phyloP scores from a whole-genome alignment of 768 basidiomycete genomes.

The Boletus sp. region DNA sequence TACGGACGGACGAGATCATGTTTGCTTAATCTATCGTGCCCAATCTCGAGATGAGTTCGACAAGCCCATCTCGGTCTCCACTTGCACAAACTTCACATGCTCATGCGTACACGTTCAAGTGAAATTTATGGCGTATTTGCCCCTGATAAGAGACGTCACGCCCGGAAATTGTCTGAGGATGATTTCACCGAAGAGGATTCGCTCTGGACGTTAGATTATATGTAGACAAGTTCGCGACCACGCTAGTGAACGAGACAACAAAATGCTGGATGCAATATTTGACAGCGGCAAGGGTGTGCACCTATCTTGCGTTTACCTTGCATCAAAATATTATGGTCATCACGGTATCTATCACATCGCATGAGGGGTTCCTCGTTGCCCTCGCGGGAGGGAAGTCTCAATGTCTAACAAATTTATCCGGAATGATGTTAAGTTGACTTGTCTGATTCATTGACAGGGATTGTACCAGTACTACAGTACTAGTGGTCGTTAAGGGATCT shows the following conservation, averaged over 20 bases:
- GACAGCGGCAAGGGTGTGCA: slow-evolving; percentile 48
- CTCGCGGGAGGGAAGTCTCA: too few species aligned
- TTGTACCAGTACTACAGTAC: slow-evolving; percentile 11
- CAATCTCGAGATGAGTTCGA: slow-evolving; percentile 30
- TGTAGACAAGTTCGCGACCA: background rate
- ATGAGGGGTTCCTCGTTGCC: slow-evolving; percentile 51
- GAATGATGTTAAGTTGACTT: background rate
- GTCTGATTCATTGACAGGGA: background rate
- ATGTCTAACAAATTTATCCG: too few species aligned
- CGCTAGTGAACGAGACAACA: slow-evolving; percentile 37
- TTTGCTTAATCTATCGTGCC: slow-evolving; percentile 27
- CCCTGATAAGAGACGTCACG: too few species aligned
- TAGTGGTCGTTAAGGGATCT: slow-evolving; percentile 7
- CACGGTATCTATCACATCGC: slow-evolving; percentile 60
- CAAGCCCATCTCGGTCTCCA: too few species aligned
- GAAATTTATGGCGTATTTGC: too few species aligned
- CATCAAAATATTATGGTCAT: background rate
- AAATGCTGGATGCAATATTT: slow-evolving; percentile 54
- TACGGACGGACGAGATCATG: slow-evolving; percentile 49
- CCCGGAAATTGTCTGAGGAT: too few species aligned
- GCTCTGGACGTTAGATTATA: slow-evolving; percentile 44
- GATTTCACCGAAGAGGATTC: slow-evolving; percentile 57
- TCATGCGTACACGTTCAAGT: too few species aligned
- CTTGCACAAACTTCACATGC: background rate
- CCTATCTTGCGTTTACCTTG: background rate